Evolutionary conservation across 768 basidiomycete species (phyloP).

Genomic region (Pleurotus djamor): DNA sequence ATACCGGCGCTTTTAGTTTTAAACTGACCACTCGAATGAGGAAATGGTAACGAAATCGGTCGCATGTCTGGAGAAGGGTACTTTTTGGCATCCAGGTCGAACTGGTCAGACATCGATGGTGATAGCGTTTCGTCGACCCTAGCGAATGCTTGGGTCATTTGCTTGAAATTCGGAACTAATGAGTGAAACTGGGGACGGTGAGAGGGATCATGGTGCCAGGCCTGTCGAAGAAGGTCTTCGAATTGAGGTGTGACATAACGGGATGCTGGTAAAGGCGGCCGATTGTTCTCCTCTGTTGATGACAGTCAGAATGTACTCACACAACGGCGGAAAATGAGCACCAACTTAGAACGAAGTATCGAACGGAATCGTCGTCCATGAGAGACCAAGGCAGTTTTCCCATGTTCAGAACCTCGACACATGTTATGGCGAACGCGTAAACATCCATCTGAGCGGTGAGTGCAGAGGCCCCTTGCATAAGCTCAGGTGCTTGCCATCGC

Average conservation of each 20-base stretch:
- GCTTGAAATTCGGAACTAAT: slow-evolving; percentile 44
- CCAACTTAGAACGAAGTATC: slow-evolving; percentile 49
- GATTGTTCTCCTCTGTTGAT: slow-evolving; percentile 42
- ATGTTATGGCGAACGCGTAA: slow-evolving; percentile 68
- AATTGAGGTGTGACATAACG: slow-evolving; percentile 28
- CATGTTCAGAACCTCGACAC: slow-evolving; percentile 61
- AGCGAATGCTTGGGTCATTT: slow-evolving; percentile 38
- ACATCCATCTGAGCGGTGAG: slow-evolving; percentile 61
- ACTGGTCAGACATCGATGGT: slow-evolving; percentile 22
- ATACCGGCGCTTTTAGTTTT: background rate
- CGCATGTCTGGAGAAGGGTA: slow-evolving; percentile 39
- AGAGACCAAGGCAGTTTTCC: slow-evolving; percentile 60
- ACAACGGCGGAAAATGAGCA: background rate
- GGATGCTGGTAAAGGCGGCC: slow-evolving; percentile 46
- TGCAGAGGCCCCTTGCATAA: slow-evolving; percentile 62
- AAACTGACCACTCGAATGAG: slow-evolving; percentile 13
- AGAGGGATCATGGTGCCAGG: slow-evolving; percentile 56
- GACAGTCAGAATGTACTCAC: background rate
- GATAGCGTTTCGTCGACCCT: slow-evolving; percentile 25
- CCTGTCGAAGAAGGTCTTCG: slow-evolving; percentile 43
- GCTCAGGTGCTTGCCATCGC: slow-evolving; percentile 73
- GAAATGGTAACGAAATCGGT: slow-evolving; percentile 24
- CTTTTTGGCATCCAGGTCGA: slow-evolving; percentile 15
- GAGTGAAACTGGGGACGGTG: slow-evolving; percentile 51
- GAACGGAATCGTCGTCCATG: slow-evolving; percentile 49